Conservation (phyloP, 345 rosid species). For the Microcos paniculata region DNA sequence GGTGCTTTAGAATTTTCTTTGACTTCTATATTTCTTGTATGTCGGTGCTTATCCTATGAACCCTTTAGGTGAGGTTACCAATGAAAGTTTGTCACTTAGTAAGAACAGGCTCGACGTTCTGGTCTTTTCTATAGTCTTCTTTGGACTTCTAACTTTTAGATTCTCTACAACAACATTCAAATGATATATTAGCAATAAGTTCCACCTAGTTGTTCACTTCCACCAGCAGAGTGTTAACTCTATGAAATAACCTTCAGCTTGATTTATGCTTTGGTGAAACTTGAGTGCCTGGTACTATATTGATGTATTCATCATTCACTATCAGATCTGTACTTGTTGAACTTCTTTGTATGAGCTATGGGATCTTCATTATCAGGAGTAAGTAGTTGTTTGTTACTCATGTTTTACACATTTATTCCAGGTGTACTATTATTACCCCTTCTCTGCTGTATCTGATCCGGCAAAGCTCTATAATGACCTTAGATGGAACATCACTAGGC, state of each 20-base stretch:
- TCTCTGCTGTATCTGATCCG: constrained; percentile 88
- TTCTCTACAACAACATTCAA: background rate
- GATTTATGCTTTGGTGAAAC: constrained; percentile 8
- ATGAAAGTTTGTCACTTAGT: background rate
- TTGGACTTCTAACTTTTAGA: background rate
- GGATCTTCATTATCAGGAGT: background rate
- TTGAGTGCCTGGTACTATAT: background rate
- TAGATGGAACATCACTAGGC: constrained; percentile 96
- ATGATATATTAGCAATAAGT: background rate
- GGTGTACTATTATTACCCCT: constrained; percentile 90
- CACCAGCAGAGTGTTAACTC: background rate
- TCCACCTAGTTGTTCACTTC: background rate
- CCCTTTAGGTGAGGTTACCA: background rate
- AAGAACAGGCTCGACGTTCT: background rate
- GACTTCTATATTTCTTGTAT: background rate
- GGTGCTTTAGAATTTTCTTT: background rate
- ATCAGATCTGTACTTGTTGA: background rate
- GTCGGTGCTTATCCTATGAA: background rate
- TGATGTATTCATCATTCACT: background rate
- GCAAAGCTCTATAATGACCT: constrained; percentile 97
- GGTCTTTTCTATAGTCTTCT: background rate
- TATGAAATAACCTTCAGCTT: background rate
- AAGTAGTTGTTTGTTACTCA: constrained; percentile 1
- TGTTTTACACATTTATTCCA: constrained; percentile 33
- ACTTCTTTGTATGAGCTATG: background rate